Conservation (phyloP, 352 stramenopile species). For the Phytophthora agathidicida region DNA sequence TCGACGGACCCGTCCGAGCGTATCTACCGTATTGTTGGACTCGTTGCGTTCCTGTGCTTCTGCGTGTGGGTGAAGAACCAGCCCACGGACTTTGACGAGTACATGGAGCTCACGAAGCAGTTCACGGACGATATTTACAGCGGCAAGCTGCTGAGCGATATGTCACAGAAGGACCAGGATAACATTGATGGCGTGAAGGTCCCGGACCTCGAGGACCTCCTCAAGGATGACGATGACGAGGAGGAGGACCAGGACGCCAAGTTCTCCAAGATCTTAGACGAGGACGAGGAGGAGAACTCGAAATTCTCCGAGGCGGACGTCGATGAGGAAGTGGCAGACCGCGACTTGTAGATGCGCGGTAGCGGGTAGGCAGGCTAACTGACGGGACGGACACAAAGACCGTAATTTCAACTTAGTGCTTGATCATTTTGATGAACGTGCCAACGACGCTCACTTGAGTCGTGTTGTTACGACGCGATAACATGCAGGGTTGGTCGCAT, state of each 20-base stretch:
- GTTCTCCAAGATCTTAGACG: conserved; percentile 84
- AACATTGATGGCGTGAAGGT: conserved; percentile 97
- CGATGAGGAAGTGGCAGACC: conserved; percentile 51
- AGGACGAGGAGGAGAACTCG: conserved; percentile 63
- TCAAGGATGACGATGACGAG: conserved; percentile 87
- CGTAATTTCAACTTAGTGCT: conserved; percentile 36
- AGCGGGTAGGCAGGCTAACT: conserved; percentile 29
- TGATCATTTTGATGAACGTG: conserved; percentile 14
- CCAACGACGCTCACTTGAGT: background rate
- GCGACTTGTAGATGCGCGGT: conserved; percentile 72
- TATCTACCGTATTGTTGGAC: conserved; percentile 94
- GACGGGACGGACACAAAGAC: conserved; percentile 18
- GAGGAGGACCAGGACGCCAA: conserved; percentile 76
- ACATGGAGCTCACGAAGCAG: conserved; percentile 98
- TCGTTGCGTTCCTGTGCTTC: conserved; percentile 94
- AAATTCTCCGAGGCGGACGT: conserved; percentile 44
- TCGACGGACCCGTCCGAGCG: conserved; percentile 91
- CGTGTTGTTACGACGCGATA: conserved; percentile 4
- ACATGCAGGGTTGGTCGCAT: too few species aligned
- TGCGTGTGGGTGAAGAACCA: conserved; percentile 98
- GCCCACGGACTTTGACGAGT: conserved; percentile 99
- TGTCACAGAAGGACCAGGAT: conserved; percentile 97
- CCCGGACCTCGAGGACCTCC: conserved; percentile 82
- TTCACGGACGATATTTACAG: conserved; percentile 99
- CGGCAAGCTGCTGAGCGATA: conserved; percentile 97